Base-by-base conservation (phyloP, 1,139 yeast genomes). In the Hansenula anomala region DNA sequence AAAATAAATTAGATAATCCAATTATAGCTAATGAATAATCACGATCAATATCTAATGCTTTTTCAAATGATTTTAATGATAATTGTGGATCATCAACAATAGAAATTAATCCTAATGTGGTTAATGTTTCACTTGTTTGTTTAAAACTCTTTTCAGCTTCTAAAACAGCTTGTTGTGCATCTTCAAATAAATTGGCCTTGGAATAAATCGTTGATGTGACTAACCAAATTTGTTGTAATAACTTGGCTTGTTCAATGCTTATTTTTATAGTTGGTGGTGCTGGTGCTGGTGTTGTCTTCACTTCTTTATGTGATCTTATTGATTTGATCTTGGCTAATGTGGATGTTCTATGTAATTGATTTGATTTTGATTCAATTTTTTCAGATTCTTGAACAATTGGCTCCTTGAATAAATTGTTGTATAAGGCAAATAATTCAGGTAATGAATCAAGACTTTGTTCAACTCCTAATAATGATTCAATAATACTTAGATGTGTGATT, bases 211-310 rank as follows among this genome's bases (percentile, higher is more conserved):
- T 73, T 1, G 89, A 73, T 0, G 87, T 71, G 77, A 88, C 78
- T 38, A 88, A 59, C 96, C 96, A 89, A 12, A 86, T 55, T 26
- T 69, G 70, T 51, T 81, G 87, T 37, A 81, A 58, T 11, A 79
- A 58, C 43, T 59, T 62, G 38, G 66, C 63, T 40, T 58, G 59
- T 8, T 23, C 22, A 40, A 26, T 12, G 34, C 28, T 23, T 8
- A 12, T 23, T 6, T 20, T 23, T 10, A 12, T 11, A 8, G 7
- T 23, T 23, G 25, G 13, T 23, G n/a, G n/a, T n/a, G n/a, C n/a
- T n/a, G n/a, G n/a, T n/a, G n/a, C n/a, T n/a, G n/a, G n/a, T n/a
- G n/a, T 18, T 10, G 30, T 30, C 20, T 26, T 20, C 17, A n/a
- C n/a, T n/a, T 41, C 39, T 20, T 42, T 44, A 25, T 48, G 49